These are phyloP conservation scores for Lathyrus oleraceus DNA, from an alignment of 306 rosid species.

Conservation along the genomic window DNA sequence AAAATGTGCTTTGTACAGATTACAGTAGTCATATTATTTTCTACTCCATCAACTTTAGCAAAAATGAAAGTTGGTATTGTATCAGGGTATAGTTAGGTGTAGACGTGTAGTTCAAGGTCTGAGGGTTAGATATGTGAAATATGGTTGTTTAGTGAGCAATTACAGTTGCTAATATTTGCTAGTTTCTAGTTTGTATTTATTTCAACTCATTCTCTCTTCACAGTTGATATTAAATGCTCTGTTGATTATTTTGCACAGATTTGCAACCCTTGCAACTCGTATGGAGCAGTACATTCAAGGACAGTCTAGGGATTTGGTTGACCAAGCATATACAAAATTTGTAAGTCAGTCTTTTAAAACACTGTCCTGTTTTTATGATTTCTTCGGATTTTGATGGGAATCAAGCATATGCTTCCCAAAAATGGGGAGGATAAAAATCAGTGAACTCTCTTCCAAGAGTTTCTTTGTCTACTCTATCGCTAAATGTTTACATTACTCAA, in stretches of 20 bases:
- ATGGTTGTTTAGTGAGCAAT: slow-evolving; percentile 12
- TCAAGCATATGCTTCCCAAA: slow-evolving; percentile 17
- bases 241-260: slow-evolving; percentile 51
- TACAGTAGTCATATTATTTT: slow-evolving; percentile 7
- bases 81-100: not conserved
- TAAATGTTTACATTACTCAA: not conserved
- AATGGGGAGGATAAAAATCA: not conserved
- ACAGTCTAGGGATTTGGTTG: slow-evolving; percentile 99
- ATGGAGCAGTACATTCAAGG: slow-evolving; percentile 99
- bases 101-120: not conserved
- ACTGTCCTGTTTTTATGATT: slow-evolving; percentile 26
- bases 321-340: slow-evolving; percentile 96
- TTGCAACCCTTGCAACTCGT: slow-evolving; percentile 94
- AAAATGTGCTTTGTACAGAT: not conserved
- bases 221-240: slow-evolving; percentile 28
- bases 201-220: slow-evolving; percentile 15
- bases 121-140: slow-evolving; percentile 12
- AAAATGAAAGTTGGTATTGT: slow-evolving; percentile 10
- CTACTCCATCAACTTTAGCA: not conserved
- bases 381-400: slow-evolving; percentile 8
- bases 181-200: slow-evolving; percentile 18
- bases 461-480: not conserved
- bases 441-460: not conserved
- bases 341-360: slow-evolving; percentile 50
- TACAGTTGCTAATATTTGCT: slow-evolving; percentile 11